These are phyloP conservation scores for Corymbia calophylla DNA, from an alignment of 441 rosid genomes.

Conservation along the genomic window DNA sequence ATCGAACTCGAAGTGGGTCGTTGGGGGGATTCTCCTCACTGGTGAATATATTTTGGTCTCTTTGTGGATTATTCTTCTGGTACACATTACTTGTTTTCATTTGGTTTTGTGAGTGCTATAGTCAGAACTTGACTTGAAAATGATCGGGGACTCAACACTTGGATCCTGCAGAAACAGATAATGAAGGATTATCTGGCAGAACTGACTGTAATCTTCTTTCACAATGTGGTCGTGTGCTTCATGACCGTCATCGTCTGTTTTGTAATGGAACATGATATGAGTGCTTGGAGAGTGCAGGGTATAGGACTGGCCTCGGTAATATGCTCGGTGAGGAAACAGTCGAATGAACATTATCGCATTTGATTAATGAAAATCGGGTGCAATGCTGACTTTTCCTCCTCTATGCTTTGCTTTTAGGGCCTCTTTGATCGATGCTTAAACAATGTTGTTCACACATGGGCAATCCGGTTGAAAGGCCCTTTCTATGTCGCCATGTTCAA, in stretches of 20 bases:
- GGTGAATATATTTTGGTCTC: conserved; percentile 16
- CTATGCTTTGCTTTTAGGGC: conserved; percentile 15
- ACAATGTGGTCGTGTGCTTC: conserved; percentile 24
- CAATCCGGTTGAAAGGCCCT: conserved; percentile 33
- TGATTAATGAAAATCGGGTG: background rate
- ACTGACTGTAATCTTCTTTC: conserved; percentile 35
- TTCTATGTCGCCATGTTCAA: conserved; percentile 39
- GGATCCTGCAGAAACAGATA: conserved; percentile 26
- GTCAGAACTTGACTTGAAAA: background rate
- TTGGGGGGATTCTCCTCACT: conserved; percentile 35
- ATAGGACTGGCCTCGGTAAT: background rate
- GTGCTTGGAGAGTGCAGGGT: conserved; percentile 28
- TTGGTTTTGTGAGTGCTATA: background rate
- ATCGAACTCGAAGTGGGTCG: conserved; percentile 21
- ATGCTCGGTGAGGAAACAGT: background rate
- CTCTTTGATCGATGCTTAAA: conserved; percentile 26
- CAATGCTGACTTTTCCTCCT: background rate
- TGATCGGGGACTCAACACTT: background rate
- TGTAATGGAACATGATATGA: conserved; percentile 14
- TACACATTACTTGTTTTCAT: background rate
- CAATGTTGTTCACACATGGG: conserved; percentile 27
- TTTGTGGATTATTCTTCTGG: conserved; percentile 37
- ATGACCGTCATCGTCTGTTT: conserved; percentile 22
- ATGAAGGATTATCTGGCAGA: conserved; percentile 28
- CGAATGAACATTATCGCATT: background rate